These are phyloP conservation scores for Brettanomyces nanus DNA, from an alignment of 805 yeast species.

Conservation along the genomic window DNA sequence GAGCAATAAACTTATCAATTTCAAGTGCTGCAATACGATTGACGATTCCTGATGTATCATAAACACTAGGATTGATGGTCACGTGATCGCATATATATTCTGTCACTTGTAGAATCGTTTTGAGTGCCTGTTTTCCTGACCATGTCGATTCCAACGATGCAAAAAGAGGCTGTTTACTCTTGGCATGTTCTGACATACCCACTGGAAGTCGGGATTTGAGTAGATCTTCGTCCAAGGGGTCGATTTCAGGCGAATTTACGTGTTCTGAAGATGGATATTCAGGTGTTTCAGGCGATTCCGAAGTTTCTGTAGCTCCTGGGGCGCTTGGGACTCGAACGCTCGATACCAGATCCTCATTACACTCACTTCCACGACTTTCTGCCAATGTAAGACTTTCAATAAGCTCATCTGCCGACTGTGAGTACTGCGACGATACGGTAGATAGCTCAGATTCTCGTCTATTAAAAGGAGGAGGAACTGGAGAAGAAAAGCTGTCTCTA, in stretches of 20 bases:
- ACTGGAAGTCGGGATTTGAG: constrained; percentile 42
- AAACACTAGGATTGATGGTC: constrained; percentile 1
- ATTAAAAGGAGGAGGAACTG: not conserved
- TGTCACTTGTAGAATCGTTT: constrained; percentile 2
- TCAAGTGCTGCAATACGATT: constrained; percentile 34
- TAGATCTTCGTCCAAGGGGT: constrained; percentile 28
- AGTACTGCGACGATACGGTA: constrained; percentile 5
- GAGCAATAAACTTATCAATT: constrained; percentile 8
- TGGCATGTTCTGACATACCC: constrained; percentile 55
- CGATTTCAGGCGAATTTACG: not conserved
- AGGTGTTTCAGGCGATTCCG: not conserved
- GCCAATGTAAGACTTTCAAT: constrained; percentile 8
- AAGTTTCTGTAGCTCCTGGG: too few species aligned
- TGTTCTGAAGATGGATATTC: not conserved
- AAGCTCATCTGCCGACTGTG: constrained; percentile 9
- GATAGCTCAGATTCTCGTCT: constrained; percentile 4
- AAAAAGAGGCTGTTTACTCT: constrained; percentile 43
- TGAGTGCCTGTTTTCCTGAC: constrained; percentile 45
- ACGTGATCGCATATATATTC: not conserved
- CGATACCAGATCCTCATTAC: too few species aligned
- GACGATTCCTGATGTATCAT: constrained; percentile 27
- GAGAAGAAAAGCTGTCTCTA: not conserved
- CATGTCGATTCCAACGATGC: constrained; percentile 43
- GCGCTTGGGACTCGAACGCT: too few species aligned
- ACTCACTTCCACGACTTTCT: too few species aligned